Evolutionary conservation across 768 basidiomycete species (phyloP).

Genomic region (Mycena vitilis): DNA sequence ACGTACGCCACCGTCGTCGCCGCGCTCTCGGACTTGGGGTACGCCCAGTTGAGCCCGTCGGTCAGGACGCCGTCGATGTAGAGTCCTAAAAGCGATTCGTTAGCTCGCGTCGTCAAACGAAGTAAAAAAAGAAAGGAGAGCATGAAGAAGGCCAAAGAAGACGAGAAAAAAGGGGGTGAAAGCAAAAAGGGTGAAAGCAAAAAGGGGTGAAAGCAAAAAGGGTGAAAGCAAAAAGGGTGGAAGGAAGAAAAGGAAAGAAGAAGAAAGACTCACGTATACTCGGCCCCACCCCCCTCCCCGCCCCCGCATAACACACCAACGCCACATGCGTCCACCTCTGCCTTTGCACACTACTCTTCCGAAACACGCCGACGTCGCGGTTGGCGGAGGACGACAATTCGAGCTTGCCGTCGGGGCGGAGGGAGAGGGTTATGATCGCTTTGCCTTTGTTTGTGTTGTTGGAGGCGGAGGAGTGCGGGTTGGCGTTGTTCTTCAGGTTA

Average conservation of each 20-base stretch:
- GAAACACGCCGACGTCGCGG: constrained; percentile 55
- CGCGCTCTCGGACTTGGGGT: constrained; percentile 63
- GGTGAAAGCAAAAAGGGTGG: too few species aligned
- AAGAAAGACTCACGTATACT: constrained; percentile 63
- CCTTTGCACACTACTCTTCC: constrained; percentile 59
- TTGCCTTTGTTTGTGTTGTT: too few species aligned
- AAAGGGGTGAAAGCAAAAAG: too few species aligned
- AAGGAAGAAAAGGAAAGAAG: too few species aligned
- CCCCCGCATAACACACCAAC: constrained; percentile 70
- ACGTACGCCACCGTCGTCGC: constrained; percentile 55
- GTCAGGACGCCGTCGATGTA: constrained; percentile 79
- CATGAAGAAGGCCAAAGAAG: too few species aligned
- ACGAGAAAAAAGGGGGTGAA: too few species aligned
- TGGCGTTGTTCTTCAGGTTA: too few species aligned
- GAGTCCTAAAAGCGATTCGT: too few species aligned
- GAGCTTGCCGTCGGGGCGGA: constrained; percentile 69
- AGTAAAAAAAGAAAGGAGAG: too few species aligned
- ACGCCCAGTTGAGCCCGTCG: constrained; percentile 72
- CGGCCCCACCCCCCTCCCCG: constrained; percentile 59
- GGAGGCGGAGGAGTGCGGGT: constrained; percentile 42
- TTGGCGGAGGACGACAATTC: constrained; percentile 57
- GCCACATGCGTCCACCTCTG: constrained; percentile 80
- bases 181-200: too few species aligned
- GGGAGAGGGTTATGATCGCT: constrained; percentile 57
- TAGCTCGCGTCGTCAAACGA: too few species aligned